A percentile compares a stretch with the other conserved stretches of the same genome.
These are phyloP conservation scores for Colletotrichum trifolii DNA, from an alignment of 2,329 filamentous ascomycete species.

Conservation along the genomic window DNA sequence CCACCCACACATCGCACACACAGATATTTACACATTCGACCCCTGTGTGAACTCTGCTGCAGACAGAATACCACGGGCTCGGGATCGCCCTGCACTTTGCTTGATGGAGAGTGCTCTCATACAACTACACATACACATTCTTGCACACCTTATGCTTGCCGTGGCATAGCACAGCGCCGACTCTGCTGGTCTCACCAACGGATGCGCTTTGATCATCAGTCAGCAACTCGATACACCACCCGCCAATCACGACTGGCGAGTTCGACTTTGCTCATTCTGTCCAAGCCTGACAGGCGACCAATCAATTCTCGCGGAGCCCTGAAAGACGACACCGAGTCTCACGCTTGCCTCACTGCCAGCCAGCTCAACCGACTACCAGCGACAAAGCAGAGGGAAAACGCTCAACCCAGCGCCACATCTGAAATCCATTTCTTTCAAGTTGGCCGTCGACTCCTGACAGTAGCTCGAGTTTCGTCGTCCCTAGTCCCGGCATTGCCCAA, in stretches of 20 bases:
- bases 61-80: not conserved
- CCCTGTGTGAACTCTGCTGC: not conserved
- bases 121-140: too few species aligned
- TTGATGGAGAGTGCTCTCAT: too few species aligned
- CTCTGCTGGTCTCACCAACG: not conserved
- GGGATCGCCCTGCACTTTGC: not conserved
- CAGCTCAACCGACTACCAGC: not conserved
- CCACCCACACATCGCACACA: constrained; percentile 7
- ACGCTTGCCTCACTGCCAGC: constrained; percentile 7
- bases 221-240: constrained; percentile 1
- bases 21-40: not conserved
- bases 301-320: constrained; percentile 11
- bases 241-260: constrained; percentile 30
- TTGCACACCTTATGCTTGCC: too few species aligned
- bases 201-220: constrained; percentile 2
- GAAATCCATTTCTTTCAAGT: not conserved
- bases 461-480: too few species aligned
- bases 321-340: constrained; percentile 20
- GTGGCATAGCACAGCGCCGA: not conserved
- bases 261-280: constrained; percentile 7
- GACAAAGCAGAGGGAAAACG: constrained; percentile 19
- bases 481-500: too few species aligned
- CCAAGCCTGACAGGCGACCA: constrained; percentile 16
- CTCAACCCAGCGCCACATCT: constrained; percentile 14
- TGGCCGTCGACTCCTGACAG: constrained; percentile 9